Percentiles rank a stretch among this genome's conserved stretches.
Conservation (phyloP, 345 rosid species). For the Linum lewisii region DNA sequence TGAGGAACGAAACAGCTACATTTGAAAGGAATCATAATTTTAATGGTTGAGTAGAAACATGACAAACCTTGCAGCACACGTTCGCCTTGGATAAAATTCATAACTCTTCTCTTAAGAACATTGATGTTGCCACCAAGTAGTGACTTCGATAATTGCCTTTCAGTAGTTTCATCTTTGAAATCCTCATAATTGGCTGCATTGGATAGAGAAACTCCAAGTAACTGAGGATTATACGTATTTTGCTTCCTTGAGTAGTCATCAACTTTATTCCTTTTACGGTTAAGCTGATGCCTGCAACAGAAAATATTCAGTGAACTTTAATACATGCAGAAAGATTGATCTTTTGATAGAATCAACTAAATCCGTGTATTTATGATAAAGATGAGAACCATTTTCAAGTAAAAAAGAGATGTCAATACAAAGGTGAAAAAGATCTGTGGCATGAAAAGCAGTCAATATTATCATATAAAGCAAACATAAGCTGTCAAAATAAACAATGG, state of each 20-base stretch:
- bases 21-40: too few relatives aligned
- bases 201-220: conserved; percentile 26
- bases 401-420: too few relatives aligned
- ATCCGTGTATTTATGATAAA: too few relatives aligned
- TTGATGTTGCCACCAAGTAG: conserved; percentile 72
- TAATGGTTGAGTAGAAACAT: neutral
- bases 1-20: neutral
- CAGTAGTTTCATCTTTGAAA: conserved; percentile 40
- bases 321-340: neutral
- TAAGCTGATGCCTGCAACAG: conserved; percentile 59
- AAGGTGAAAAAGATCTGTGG: too few relatives aligned
- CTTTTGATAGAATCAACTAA: neutral
- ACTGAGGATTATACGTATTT: conserved; percentile 29
- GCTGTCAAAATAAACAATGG: neutral
- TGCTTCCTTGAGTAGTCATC: conserved; percentile 44
- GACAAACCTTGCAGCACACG: conserved; percentile 58
- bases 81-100: conserved; percentile 46
- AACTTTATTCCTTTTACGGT: conserved; percentile 52
- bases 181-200: conserved; percentile 46
- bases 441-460: too few relatives aligned
- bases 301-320: conserved; percentile 15
- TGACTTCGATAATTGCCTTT: conserved; percentile 56
- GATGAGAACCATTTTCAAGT: too few relatives aligned
- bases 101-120: conserved; percentile 58
- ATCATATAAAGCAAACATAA: too few relatives aligned